Percentiles rank a stretch among this genome's conserved stretches.
These are phyloP conservation scores for Heteromeles arbutifolia DNA, from an alignment of 306 rosid genomes.

Conservation along the genomic window DNA sequence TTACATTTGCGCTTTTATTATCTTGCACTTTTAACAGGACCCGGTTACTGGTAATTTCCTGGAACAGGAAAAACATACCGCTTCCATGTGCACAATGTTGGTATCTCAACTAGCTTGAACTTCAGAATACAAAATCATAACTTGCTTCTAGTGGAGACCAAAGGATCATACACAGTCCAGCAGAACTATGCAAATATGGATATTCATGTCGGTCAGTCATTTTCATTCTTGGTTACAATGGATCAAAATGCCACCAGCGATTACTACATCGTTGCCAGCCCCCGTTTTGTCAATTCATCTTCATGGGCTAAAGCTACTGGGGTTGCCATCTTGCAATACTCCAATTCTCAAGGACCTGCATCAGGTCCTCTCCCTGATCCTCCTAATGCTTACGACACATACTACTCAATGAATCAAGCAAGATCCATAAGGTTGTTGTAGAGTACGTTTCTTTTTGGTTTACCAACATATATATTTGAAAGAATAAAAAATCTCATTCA, in stretches of 20 bases:
- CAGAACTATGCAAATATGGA: constrained; percentile 69
- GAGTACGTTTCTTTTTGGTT: constrained; percentile 11
- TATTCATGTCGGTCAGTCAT: constrained; percentile 85
- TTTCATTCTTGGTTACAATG: constrained; percentile 81
- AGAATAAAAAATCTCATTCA: not conserved
- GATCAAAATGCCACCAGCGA: constrained; percentile 78
- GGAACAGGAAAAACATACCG: constrained; percentile 74
- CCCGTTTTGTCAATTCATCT: constrained; percentile 70
- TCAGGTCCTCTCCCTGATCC: constrained; percentile 81
- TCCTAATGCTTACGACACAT: constrained; percentile 50
- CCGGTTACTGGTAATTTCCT: constrained; percentile 16
- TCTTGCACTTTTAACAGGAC: not conserved
- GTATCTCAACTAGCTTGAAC: constrained; percentile 75
- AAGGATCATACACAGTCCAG: constrained; percentile 79
- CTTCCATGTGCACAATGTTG: constrained; percentile 72
- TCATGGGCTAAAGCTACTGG: constrained; percentile 58
- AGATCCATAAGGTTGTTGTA: constrained; percentile 77
- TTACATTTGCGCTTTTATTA: not conserved
- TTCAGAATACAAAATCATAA: constrained; percentile 78
- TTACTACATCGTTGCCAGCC: constrained; percentile 76
- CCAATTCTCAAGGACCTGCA: constrained; percentile 70
- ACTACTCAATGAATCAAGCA: constrained; percentile 82
- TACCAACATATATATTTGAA: not conserved
- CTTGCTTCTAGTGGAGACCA: constrained; percentile 69
- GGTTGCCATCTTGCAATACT: constrained; percentile 69